phyloP scores from a whole-genome alignment of 1,284 basidiomycete genomes.

The Omphalotus olearius region DNA sequence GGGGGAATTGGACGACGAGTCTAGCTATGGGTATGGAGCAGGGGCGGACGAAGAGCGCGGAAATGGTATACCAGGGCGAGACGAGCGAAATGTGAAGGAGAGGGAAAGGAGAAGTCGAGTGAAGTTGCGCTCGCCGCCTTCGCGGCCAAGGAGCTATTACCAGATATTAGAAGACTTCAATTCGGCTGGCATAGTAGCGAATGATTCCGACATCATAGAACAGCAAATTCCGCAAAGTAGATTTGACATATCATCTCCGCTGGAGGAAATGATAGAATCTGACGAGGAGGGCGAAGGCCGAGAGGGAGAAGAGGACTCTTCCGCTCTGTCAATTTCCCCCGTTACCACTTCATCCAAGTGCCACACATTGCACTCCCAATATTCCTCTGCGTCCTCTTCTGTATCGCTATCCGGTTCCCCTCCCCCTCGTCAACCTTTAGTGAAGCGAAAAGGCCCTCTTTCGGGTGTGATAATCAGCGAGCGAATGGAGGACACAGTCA shows the following conservation, averaged over 20 bases:
- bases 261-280: constrained; percentile 23
- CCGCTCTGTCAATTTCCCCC: constrained; percentile 15
- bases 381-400: constrained; percentile 4
- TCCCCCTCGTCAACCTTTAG: not conserved
- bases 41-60: constrained; percentile 12
- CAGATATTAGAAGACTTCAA: constrained; percentile 64
- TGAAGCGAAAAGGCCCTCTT: not conserved
- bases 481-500: constrained; percentile 53
- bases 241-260: constrained; percentile 15
- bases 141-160: constrained; percentile 56
- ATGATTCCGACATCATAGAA: not conserved
- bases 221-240: not conserved
- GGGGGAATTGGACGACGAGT: constrained; percentile 7
- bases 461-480: constrained; percentile 9
- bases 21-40: constrained; percentile 14
- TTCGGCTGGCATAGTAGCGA: constrained; percentile 20
- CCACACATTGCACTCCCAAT: not conserved
- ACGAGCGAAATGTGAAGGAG: not conserved
- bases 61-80: not conserved
- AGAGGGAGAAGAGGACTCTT: constrained; percentile 15
- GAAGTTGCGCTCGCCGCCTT: constrained; percentile 24
- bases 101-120: constrained; percentile 14
- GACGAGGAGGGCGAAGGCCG: constrained; percentile 21
- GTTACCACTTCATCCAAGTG: constrained; percentile 14
- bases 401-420: not conserved